These are phyloP conservation scores for Lumnitzera littorea DNA, from an alignment of 345 rosid genomes.

Conservation along the genomic window DNA sequence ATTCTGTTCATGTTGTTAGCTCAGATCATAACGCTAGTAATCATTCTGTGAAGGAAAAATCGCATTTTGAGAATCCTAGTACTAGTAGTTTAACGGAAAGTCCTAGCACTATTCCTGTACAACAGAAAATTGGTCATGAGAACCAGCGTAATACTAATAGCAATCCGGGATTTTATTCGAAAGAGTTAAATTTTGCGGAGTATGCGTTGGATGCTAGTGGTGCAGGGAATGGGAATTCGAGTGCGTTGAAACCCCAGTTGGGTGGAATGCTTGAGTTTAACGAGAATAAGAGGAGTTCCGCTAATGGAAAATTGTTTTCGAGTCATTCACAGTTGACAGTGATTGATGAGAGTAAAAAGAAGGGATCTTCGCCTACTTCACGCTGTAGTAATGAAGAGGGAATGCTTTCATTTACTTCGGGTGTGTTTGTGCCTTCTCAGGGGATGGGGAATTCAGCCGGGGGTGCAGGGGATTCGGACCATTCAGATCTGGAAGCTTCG, in stretches of 20 bases:
- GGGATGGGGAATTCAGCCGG: conserved; percentile 37
- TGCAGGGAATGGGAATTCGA: conserved; percentile 34
- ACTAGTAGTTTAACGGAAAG: conserved; percentile 43
- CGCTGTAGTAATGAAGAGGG: conserved; percentile 64
- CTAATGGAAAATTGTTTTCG: conserved; percentile 36
- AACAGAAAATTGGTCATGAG: conserved; percentile 12
- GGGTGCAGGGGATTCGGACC: conserved; percentile 67
- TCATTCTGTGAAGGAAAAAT: conserved; percentile 1
- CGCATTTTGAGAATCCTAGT: conserved; percentile 34
- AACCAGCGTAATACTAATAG: conserved; percentile 22
- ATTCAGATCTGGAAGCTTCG: conserved; percentile 87
- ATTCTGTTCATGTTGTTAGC: no score
- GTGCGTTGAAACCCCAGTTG: conserved; percentile 49
- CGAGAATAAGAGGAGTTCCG: conserved; percentile 47
- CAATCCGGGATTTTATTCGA: conserved; percentile 18
- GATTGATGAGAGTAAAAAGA: conserved; percentile 48
- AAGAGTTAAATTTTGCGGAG: conserved; percentile 61
- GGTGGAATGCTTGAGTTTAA: conserved; percentile 67
- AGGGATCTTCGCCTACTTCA: conserved; percentile 46
- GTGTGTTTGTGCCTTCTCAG: conserved; percentile 46
- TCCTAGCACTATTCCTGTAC: conserved; percentile 17
- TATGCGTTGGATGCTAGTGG: conserved; percentile 35
- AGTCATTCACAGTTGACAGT: conserved; percentile 30
- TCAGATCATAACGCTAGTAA: conserved; percentile 8
- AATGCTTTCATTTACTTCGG: conserved; percentile 72